Base-by-base conservation (phyloP, 306 rosid species). In the Pterocarpus santalinus region DNA sequence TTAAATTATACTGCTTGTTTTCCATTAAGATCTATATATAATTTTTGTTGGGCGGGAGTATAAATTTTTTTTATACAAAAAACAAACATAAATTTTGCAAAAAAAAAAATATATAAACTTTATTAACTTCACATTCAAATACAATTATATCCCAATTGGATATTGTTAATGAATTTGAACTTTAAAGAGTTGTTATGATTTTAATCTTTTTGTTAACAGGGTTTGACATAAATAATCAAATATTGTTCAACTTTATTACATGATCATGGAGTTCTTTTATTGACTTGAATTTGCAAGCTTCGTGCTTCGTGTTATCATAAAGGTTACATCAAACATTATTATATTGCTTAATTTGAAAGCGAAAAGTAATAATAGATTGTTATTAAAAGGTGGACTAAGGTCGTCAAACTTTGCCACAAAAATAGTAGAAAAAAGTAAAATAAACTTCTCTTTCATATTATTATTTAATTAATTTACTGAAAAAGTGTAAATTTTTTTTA, bases 261-360 rank as follows among this genome's bases (percentile, higher is more conserved):
- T 43, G 2, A 43, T 2, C 7, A 43, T 43, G 9, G 53, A 7
- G 33, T 56, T 12, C 6, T 56, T 56, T 16, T 22, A 22, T 16
- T 16, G 10, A 16, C 28, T 56, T 17, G 8, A 56, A 22, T 7
- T 7, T 4, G 49, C 9, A 7, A 43, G 8, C 49, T 43, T 43
- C 8, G 6, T 8, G 8, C 49, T 43, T 43, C 8, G 6, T 8
- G 2, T 15, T 53, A 15, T 10, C 57, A 16, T 32, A 63, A 12
- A 62, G 46, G 13, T 80, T 62, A 55, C 46, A 15, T 11, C 9
- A 64, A 73, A 16, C 69, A 65, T 73, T 36, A 43, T 41, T 65
- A 38, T 53, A 73, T 12, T 65, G 33, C 62, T 1, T 36, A 36
- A 62, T 16, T 32, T 0, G 1, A 67, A 67, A 1, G 22, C 4